Evolutionary conservation across 805 yeast species (phyloP), one percentile per base, ranked within the genome.

Genomic region (Candida succiphila): DNA sequence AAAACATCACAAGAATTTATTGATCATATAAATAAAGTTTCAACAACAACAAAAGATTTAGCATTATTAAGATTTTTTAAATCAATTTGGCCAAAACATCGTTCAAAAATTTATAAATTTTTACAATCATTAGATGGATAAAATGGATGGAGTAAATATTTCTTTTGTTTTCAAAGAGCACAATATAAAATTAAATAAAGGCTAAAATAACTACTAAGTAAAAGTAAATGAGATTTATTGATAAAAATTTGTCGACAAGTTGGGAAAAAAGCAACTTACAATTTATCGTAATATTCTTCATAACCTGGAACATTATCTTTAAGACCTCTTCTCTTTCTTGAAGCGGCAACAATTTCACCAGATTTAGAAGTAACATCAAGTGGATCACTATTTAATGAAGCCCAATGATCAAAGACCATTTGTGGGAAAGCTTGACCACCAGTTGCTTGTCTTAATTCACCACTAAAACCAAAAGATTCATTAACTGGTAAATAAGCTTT

Each of bases 381-480:
- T 64, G 94, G 94, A 69, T 87, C 92, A 69, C 96, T 95, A 53
- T 63, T 60, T 75, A 92, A 72, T 57, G 85, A 68, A 51, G 86
- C 73, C 97, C 97, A 89, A 70, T 89, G 98, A 70, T 92, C 97
- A 72, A 89, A 92, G 69, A 92, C 94, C 94, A 92, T 78, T 76
- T 89, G 97, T 73, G 98, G 98, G 98, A 89, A 89, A 69, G 98
- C 98, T 79, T 89, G 98, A 71, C 98, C 98, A 84, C 96, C 96
- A 62, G 98, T 89, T 63, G 97, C 96, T 75, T 89, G 96, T 79
- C 98, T 86, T 64, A 89, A 82, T 62, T 88, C 95, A 76, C 94
- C 92, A 58, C 95, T 82, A 95, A 89, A 89, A 83, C 98, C 98
- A 82, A 92, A 89, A 40, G 98, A 89, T 78, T 92, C 98, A 75